phyloP scores from a whole-genome alignment of 768 basidiomycete genomes.

The Rhizopogon vesiculosus region DNA sequence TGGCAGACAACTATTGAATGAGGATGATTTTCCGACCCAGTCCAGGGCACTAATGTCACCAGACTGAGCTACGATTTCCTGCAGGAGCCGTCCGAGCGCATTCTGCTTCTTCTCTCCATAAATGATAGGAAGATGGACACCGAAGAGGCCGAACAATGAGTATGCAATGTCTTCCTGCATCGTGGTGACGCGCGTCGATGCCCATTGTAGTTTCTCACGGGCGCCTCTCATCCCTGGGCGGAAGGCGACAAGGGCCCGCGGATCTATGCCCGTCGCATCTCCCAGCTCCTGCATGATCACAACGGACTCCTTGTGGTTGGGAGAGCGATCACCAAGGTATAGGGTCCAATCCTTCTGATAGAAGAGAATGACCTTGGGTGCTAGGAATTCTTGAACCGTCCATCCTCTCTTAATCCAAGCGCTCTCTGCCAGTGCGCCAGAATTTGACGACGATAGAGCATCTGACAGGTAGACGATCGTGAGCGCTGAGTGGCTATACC shows the following conservation, averaged over 20 bases:
- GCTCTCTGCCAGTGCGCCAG: background rate
- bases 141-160: slow-evolving; percentile 7
- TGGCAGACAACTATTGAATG: background rate
- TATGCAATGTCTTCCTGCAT: slow-evolving; percentile 9
- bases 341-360: slow-evolving; percentile 19
- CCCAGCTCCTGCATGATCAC: background rate
- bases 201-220: slow-evolving; percentile 5
- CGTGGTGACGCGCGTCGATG: slow-evolving; percentile 9
- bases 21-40: background rate
- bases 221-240: background rate
- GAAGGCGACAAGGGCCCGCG: background rate
- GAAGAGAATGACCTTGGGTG: slow-evolving; percentile 23
- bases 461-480: background rate
- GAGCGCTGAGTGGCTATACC: background rate
- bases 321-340: background rate
- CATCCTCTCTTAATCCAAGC: slow-evolving; percentile 10
- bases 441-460: background rate
- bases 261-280: background rate
- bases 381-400: slow-evolving; percentile 23
- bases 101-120: slow-evolving; percentile 6
- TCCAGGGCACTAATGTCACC: background rate
- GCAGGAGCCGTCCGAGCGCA: background rate
- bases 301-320: background rate
- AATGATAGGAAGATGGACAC: slow-evolving; percentile 2
- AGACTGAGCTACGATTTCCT: background rate